These are phyloP conservation scores for Hypoxylon sp. DNA, from an alignment of 2,329 filamentous ascomycete species.

Conservation along the genomic window DNA sequence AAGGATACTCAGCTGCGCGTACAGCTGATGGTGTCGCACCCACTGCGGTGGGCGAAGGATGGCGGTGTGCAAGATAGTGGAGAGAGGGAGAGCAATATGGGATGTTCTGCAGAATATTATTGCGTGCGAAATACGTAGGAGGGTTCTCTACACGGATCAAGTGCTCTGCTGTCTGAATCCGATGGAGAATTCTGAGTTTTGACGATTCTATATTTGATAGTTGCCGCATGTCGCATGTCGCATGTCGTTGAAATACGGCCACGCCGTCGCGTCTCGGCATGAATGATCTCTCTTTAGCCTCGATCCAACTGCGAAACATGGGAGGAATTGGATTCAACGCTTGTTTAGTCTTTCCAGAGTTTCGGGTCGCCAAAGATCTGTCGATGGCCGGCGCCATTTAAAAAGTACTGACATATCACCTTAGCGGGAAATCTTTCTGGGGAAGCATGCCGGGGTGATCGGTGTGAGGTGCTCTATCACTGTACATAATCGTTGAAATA, in stretches of 20 bases:
- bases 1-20: constrained; percentile 25
- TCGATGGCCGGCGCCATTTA: constrained; percentile 50
- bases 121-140: constrained; percentile 11
- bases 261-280: constrained; percentile 41
- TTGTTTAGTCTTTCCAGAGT: constrained; percentile 53
- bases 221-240: constrained; percentile 37
- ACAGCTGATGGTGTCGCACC: constrained; percentile 31
- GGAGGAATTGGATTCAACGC: constrained; percentile 51
- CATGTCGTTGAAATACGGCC: constrained; percentile 44
- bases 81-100: constrained; percentile 27
- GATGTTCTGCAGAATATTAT: constrained; percentile 4
- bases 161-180: not conserved
- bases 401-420: constrained; percentile 52
- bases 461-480: constrained; percentile 24
- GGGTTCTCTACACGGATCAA: not conserved
- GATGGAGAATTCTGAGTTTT: not conserved
- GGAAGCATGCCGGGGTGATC: constrained; percentile 47
- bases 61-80: constrained; percentile 43
- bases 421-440: constrained; percentile 55
- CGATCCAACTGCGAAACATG: constrained; percentile 45
- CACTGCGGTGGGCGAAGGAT: constrained; percentile 29
- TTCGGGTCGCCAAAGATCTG: constrained; percentile 51
- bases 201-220: constrained; percentile 14
- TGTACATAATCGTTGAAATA: constrained; percentile 34
- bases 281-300: constrained; percentile 45